Percentiles rank a stretch among this genome's conserved stretches.
These are phyloP conservation scores for Zarea fungicola DNA, from an alignment of 2,329 filamentous ascomycete species.

Conservation along the genomic window DNA sequence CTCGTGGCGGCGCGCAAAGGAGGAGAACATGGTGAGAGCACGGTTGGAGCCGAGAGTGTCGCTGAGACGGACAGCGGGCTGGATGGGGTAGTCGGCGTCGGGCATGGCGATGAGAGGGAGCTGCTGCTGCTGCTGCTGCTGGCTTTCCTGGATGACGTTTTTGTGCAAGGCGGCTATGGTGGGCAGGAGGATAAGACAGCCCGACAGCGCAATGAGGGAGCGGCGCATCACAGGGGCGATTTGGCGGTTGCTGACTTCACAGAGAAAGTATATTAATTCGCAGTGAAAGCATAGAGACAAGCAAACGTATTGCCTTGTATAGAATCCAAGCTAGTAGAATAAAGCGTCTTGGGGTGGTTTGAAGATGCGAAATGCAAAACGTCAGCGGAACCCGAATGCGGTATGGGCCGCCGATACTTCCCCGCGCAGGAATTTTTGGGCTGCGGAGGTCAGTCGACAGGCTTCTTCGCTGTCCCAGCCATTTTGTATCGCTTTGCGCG, in stretches of 20 bases:
- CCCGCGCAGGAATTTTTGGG: background rate
- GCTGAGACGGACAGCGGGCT: conserved; percentile 61
- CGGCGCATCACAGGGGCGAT: conserved; percentile 1
- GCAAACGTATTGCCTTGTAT: too few species aligned
- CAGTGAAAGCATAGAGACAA: too few species aligned
- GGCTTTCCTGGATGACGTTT: background rate
- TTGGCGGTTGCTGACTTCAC: too few species aligned
- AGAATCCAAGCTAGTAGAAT: too few species aligned
- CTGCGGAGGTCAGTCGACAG: background rate
- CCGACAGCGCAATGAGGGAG: conserved; percentile 6
- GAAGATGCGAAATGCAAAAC: background rate
- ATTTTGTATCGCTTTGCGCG: background rate
- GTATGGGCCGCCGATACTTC: conserved; percentile 8
- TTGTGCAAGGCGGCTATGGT: conserved; percentile 1
- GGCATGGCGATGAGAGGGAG: conserved; percentile 12
- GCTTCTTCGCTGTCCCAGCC: background rate
- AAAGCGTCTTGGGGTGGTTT: too few species aligned
- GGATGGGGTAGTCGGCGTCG: conserved; percentile 23
- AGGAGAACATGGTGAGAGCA: conserved; percentile 77
- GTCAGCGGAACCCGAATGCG: conserved; percentile 6
- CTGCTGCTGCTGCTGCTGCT: background rate
- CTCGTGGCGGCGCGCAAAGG: conserved; percentile 70
- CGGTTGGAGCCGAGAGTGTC: conserved; percentile 79
- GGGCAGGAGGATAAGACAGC: conserved; percentile 4
- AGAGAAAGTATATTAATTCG: too few species aligned